These are phyloP conservation scores for Dryas drummondii DNA, from an alignment of 306 rosid species.

Conservation along the genomic window DNA sequence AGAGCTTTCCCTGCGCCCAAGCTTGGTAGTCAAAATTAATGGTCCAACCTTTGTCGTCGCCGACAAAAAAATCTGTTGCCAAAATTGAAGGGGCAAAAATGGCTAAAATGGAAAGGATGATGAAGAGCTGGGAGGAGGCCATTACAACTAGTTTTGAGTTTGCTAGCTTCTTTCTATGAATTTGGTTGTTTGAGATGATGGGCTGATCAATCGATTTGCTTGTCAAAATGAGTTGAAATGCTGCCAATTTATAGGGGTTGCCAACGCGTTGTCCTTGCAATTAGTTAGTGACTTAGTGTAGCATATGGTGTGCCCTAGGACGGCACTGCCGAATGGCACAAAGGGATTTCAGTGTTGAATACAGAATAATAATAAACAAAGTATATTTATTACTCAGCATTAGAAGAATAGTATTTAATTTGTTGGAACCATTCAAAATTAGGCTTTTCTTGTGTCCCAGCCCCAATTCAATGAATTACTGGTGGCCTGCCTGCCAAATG, in stretches of 20 bases:
- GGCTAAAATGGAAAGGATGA: slow-evolving; percentile 24
- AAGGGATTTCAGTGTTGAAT: not conserved
- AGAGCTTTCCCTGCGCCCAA: slow-evolving; percentile 33
- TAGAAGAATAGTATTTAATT: too few species aligned
- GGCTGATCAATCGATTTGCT: not conserved
- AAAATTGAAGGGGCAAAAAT: slow-evolving; percentile 19
- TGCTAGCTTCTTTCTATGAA: not conserved
- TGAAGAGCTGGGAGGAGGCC: slow-evolving; percentile 28
- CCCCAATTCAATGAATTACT: too few species aligned
- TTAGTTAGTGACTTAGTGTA: too few species aligned
- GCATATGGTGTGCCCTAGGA: slow-evolving; percentile 7
- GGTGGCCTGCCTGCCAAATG: too few species aligned
- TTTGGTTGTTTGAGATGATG: not conserved
- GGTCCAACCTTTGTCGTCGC: slow-evolving; percentile 38
- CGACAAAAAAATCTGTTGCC: slow-evolving; percentile 29
- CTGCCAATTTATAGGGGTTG: not conserved
- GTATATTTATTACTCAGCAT: not conserved
- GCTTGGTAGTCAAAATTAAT: slow-evolving; percentile 23
- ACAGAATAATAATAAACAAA: not conserved
- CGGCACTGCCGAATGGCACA: slow-evolving; percentile 9
- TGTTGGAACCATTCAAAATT: too few species aligned
- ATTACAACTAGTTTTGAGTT: slow-evolving; percentile 6
- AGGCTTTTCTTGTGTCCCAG: too few species aligned
- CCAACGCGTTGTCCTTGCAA: too few species aligned
- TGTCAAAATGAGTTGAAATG: not conserved